Conservation (phyloP, 139 green algal genomes). For the Nannochloris sp. region DNA sequence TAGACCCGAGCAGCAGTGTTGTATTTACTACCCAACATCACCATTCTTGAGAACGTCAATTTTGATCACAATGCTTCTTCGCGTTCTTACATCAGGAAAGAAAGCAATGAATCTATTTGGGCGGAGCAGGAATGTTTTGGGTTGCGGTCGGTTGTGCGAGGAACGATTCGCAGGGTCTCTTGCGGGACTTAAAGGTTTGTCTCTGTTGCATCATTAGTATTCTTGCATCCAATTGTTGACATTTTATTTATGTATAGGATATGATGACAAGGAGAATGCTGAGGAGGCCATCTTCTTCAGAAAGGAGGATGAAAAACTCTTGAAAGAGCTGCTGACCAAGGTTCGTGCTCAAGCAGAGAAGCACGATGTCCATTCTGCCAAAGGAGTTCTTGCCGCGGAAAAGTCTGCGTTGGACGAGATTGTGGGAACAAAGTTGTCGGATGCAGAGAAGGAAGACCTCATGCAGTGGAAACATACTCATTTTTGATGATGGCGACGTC, state of each 20-base stretch:
- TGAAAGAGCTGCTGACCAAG: constrained; percentile 35
- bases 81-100: no score
- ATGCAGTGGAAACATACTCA: constrained; percentile 30
- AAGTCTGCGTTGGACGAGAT: constrained; percentile 13
- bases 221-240: no score
- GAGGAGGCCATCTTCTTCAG: constrained; percentile 17
- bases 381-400: constrained; percentile 6
- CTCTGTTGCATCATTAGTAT: no score
- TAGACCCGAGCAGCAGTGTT: neutral
- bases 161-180: no score
- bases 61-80: no score
- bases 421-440: constrained; percentile 25
- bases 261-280: constrained; percentile 20
- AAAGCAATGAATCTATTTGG: no score
- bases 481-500: neutral
- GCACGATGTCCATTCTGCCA: constrained; percentile 16
- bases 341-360: constrained; percentile 18
- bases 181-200: no score
- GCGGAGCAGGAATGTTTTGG: no score
- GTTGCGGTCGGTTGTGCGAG: no score
- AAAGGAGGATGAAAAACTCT: constrained; percentile 33
- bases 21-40: no score
- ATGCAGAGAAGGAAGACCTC: constrained; percentile 21
- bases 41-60: no score
- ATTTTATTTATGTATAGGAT: constrained; percentile 11